Evolutionary conservation across 2,329 filamentous ascomycete genomes (phyloP), one percentile per base, ranked within the genome.

Genomic region (Nemania sp.): DNA sequence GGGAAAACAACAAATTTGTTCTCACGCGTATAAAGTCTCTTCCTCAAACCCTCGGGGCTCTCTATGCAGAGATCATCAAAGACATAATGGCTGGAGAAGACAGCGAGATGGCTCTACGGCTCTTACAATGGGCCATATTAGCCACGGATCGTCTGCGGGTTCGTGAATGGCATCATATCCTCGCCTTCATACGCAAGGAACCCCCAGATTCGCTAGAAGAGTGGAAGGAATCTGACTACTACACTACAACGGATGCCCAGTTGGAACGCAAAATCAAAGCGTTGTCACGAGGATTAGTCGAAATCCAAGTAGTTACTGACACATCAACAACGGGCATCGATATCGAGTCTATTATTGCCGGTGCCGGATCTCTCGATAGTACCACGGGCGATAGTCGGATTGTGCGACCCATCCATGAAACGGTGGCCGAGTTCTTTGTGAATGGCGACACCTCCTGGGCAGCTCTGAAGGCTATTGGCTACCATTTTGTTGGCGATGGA

Each of bases 101-200:
- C n/a, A n/a, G 39, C 20, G 6, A 26, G 39, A 42, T 42, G 23
- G 24, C 40, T 4, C 8, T 28, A 15, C 40, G 40, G n/a, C 40
- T 42, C 6, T 42, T 42, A 12, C 40, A 42, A 24, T 42, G 40
- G 40, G 40, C 40, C 19, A 14, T 42, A 7, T 30, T 42, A 19
- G 23, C 40, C 3, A 42, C 40, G 14, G 24, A 19, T 7, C 24
- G 14, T 3, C n/a, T 42, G 8, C 23, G 40, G 24, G 5, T 42
- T 42, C 23, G 40, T 3, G 40, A 42, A n/a, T 42, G 40, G 40
- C 40, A 42, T 15, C 40, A 42, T 30, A 42, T 42, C 20, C 40
- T 42, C 2, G 40, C 40, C 12, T 42, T 42, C 14, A 19, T 42
- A 2, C 40, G 40, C 14, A 24, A 42, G 3, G 19, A 30, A 12